phyloP scores from a whole-genome alignment of 2,329 filamentous ascomycete genomes.

The Colletotrichum sublineola region DNA sequence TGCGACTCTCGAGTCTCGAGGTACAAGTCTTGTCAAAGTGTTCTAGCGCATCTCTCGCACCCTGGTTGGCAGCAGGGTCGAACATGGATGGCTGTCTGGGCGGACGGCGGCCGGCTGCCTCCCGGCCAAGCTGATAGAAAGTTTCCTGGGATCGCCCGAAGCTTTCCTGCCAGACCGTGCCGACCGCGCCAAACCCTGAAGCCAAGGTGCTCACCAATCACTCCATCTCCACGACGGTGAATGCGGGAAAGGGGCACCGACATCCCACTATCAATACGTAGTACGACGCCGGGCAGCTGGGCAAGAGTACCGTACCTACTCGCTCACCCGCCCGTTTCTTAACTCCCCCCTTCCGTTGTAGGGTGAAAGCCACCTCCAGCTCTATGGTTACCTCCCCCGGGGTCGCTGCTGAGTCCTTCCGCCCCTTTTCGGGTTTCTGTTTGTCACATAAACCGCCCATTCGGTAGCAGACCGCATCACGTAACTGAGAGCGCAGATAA shows the following conservation, averaged over 20 bases:
- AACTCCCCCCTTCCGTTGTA: background rate
- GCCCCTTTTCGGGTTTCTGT: conserved; percentile 34
- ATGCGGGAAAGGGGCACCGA: background rate
- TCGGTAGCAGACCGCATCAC: conserved; percentile 36
- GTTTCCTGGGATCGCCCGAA: background rate
- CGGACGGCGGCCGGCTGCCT: background rate
- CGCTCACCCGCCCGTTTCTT: background rate
- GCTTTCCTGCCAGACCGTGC: background rate
- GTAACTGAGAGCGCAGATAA: conserved; percentile 38
- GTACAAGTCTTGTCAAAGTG: conserved; percentile 5
- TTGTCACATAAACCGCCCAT: conserved; percentile 43
- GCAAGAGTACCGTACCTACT: background rate
- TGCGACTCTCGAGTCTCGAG: conserved; percentile 3
- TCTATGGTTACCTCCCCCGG: background rate
- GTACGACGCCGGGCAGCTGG: background rate
- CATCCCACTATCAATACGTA: no score
- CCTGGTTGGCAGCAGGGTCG: background rate
- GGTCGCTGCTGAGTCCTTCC: conserved; percentile 6
- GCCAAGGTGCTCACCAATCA: background rate
- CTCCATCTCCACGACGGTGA: background rate
- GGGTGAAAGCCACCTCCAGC: background rate
- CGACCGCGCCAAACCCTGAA: background rate
- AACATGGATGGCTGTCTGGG: conserved; percentile 1
- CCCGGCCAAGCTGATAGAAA: background rate
- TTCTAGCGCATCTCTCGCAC: background rate